Evolutionary conservation across 1,284 basidiomycete genomes (phyloP).

Genomic region (Sporisorium graminicola): DNA sequence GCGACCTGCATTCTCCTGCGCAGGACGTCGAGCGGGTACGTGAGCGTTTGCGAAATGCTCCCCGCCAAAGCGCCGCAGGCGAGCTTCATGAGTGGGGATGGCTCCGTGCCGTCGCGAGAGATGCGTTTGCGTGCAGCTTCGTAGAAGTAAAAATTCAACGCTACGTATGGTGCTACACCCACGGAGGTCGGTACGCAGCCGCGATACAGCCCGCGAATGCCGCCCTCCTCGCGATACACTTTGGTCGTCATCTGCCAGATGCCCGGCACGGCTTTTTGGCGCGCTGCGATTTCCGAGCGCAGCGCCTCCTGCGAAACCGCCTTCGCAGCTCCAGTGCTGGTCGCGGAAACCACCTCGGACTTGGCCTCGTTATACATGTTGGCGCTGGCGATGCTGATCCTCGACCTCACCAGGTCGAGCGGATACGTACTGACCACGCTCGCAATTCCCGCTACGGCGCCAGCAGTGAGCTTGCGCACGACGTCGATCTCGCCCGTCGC

Average conservation of each 20-base stretch:
- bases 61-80: constrained; percentile 73
- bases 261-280: constrained; percentile 73
- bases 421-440: constrained; percentile 93
- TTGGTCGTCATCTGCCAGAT: constrained; percentile 89
- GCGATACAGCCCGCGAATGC: constrained; percentile 85
- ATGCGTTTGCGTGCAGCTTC: constrained; percentile 65
- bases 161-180: constrained; percentile 91
- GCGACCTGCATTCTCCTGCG: constrained; percentile 95
- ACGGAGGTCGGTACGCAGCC: constrained; percentile 88
- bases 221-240: constrained; percentile 90
- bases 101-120: constrained; percentile 57
- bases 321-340: too few relatives aligned
- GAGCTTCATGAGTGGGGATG: constrained; percentile 67
- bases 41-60: constrained; percentile 88
- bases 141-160: constrained; percentile 68
- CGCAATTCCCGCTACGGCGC: constrained; percentile 89
- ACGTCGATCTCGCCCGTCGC: constrained; percentile 79
- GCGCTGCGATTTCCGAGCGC: constrained; percentile 24
- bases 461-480: constrained; percentile 82
- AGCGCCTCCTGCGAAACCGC: constrained; percentile 25
- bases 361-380: constrained; percentile 62
- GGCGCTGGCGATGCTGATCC: constrained; percentile 82
- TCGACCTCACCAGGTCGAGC: constrained; percentile 89
- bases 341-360: constrained; percentile 12
- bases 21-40: constrained; percentile 94